Evolutionary conservation across 352 stramenopile genomes (phyloP).

Genomic region (Globisporangium heterothallicum): DNA sequence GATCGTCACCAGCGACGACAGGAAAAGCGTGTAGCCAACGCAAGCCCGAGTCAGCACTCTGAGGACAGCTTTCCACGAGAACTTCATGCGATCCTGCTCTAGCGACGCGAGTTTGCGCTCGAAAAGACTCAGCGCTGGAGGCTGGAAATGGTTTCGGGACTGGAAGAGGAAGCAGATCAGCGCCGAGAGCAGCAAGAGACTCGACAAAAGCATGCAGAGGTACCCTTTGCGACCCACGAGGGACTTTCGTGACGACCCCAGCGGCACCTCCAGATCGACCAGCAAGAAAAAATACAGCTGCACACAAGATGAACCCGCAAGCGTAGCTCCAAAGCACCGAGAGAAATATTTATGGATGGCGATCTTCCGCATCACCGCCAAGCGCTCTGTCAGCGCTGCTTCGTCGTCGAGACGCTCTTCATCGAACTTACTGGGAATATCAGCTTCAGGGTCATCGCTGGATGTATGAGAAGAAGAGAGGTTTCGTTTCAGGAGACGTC

Average conservation of each 20-base stretch:
- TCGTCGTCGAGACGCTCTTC: neutral
- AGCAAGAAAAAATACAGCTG: slow-evolving; percentile 58
- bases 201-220: slow-evolving; percentile 34
- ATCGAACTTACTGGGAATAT: slow-evolving; percentile 1
- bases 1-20: slow-evolving; percentile 22
- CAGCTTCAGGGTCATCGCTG: slow-evolving; percentile 3
- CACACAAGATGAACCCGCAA: slow-evolving; percentile 34
- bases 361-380: slow-evolving; percentile 5
- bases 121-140: slow-evolving; percentile 7
- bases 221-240: slow-evolving; percentile 16
- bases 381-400: neutral
- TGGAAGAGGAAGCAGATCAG: slow-evolving; percentile 47
- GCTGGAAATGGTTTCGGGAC: slow-evolving; percentile 25
- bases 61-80: slow-evolving; percentile 16
- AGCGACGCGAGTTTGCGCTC: slow-evolving; percentile 32
- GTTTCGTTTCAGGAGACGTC: neutral
- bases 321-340: slow-evolving; percentile 37
- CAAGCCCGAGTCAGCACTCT: slow-evolving; percentile 20
- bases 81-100: slow-evolving; percentile 15
- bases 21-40: slow-evolving; percentile 23
- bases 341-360: slow-evolving; percentile 23
- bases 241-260: slow-evolving; percentile 1
- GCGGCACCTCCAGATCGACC: slow-evolving; percentile 25
- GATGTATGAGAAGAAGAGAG: neutral
- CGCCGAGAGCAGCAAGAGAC: slow-evolving; percentile 26